Conservation (phyloP, 2,329 filamentous ascomycete species). For the Botrytis elliptica region DNA sequence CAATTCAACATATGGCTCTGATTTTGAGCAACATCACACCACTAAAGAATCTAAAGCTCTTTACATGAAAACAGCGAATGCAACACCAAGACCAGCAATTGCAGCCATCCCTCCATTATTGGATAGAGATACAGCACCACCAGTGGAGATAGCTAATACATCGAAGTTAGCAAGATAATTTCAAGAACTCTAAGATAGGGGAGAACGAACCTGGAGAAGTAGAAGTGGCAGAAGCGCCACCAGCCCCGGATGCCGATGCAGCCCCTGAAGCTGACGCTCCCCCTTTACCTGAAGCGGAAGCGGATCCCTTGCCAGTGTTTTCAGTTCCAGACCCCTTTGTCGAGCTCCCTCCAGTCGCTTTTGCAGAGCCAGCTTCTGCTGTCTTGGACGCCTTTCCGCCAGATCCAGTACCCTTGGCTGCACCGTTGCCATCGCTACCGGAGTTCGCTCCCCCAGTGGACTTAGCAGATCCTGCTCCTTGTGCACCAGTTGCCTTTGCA, state of each 20-base stretch:
- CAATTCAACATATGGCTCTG: background rate
- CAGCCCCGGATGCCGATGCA: conserved; percentile 4
- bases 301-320: background rate
- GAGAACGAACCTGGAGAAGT: conserved; percentile 10
- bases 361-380: conserved; percentile 4
- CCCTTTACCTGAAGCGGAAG: background rate
- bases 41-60: background rate
- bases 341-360: background rate
- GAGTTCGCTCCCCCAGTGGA: background rate
- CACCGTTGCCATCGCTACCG: background rate
- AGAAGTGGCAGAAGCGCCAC: conserved; percentile 18
- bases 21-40: background rate
- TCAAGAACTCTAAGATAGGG: background rate
- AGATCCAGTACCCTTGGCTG: background rate
- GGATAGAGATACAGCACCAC: conserved; percentile 28
- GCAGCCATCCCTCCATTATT: conserved; percentile 36
- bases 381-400: background rate
- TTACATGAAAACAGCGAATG: conserved; percentile 39
- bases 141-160: conserved; percentile 22
- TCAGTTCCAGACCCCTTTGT: background rate
- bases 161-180: background rate
- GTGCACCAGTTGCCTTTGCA: background rate
- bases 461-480: conserved; percentile 4
- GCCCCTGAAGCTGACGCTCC: conserved; percentile 1
- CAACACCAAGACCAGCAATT: conserved; percentile 35